phyloP scores from a whole-genome alignment of 1,139 yeast genomes.

The Taphrina wiesneri region DNA sequence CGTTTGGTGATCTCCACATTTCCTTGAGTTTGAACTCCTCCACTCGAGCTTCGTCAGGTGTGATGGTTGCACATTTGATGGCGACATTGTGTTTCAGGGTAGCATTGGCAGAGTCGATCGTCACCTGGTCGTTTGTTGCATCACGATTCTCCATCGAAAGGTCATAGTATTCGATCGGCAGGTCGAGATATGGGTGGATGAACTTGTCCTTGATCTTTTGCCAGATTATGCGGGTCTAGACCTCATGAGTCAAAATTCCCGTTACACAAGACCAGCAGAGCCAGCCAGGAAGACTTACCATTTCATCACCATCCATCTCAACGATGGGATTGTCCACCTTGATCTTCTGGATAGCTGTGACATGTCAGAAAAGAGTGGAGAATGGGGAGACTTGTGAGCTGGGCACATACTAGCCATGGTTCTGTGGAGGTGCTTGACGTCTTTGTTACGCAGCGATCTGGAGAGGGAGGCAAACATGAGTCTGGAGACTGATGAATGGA shows the following conservation, averaged over 20 bases:
- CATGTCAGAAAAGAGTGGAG: slow-evolving; percentile 14
- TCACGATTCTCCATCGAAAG: slow-evolving; percentile 84
- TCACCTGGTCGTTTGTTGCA: slow-evolving; percentile 81
- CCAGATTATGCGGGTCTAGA: slow-evolving; percentile 82
- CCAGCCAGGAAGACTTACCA: slow-evolving; percentile 49
- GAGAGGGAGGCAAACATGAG: slow-evolving; percentile 2
- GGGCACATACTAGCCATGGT: slow-evolving; percentile 9
- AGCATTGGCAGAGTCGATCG: slow-evolving; percentile 87
- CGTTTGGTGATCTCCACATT: slow-evolving; percentile 98
- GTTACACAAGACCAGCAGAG: neutral
- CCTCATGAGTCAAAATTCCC: neutral
- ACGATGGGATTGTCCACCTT: slow-evolving; percentile 85
- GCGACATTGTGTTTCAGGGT: slow-evolving; percentile 87
- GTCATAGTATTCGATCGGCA: slow-evolving; percentile 90
- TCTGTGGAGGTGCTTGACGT: neutral
- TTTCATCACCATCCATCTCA: slow-evolving; percentile 96
- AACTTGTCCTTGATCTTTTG: slow-evolving; percentile 71
- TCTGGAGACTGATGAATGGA: neutral
- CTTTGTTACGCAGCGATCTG: neutral
- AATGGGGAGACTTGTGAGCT: neutral
- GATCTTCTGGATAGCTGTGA: slow-evolving; percentile 54
- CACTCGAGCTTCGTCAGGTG: slow-evolving; percentile 97
- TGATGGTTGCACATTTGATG: slow-evolving; percentile 94
- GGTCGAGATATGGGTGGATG: slow-evolving; percentile 78
- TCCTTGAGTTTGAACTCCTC: slow-evolving; percentile 83